Evolutionary conservation across 2,329 filamentous ascomycete species (phyloP).

Genomic region (Annulohypoxylon truncatum): DNA sequence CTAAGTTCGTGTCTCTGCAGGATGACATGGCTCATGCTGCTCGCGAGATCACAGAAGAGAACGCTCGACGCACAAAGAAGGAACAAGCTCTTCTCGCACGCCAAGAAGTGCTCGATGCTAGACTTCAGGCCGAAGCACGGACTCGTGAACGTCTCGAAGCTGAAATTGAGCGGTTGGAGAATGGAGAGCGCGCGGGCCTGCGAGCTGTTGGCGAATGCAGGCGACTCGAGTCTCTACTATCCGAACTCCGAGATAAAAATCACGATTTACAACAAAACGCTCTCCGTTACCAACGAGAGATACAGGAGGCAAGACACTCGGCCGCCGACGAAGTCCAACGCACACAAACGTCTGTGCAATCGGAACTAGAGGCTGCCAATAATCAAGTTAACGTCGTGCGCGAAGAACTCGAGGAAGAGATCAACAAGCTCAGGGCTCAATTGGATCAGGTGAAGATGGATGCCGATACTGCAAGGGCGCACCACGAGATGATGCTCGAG

Average conservation of each 20-base stretch:
- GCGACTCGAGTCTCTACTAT: conserved; percentile 66
- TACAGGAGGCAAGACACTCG: conserved; percentile 84
- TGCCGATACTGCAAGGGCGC: conserved; percentile 81
- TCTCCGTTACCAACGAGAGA: conserved; percentile 80
- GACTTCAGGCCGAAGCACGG: conserved; percentile 78
- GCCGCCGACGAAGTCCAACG: conserved; percentile 84
- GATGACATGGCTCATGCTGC: conserved; percentile 85
- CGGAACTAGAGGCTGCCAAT: conserved; percentile 84
- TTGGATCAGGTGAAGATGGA: conserved; percentile 83
- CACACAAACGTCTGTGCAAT: conserved; percentile 80
- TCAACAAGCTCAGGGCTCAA: conserved; percentile 76
- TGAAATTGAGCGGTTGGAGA: conserved; percentile 74
- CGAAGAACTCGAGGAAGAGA: conserved; percentile 83
- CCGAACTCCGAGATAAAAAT: conserved; percentile 73
- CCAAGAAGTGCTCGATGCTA: conserved; percentile 82
- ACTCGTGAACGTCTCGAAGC: conserved; percentile 74
- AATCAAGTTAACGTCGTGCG: conserved; percentile 87
- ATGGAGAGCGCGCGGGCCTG: conserved; percentile 73
- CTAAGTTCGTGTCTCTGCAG: conserved; percentile 86
- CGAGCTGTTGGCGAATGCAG: conserved; percentile 71
- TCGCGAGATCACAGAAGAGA: conserved; percentile 84
- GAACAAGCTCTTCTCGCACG: conserved; percentile 83
- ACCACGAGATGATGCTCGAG: conserved; percentile 85
- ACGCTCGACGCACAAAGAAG: conserved; percentile 79
- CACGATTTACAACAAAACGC: conserved; percentile 77